A percentile compares a stretch with the other conserved stretches of the same genome.
Conservation (phyloP, 768 basidiomycete species). For the Tulasnella sp. region DNA sequence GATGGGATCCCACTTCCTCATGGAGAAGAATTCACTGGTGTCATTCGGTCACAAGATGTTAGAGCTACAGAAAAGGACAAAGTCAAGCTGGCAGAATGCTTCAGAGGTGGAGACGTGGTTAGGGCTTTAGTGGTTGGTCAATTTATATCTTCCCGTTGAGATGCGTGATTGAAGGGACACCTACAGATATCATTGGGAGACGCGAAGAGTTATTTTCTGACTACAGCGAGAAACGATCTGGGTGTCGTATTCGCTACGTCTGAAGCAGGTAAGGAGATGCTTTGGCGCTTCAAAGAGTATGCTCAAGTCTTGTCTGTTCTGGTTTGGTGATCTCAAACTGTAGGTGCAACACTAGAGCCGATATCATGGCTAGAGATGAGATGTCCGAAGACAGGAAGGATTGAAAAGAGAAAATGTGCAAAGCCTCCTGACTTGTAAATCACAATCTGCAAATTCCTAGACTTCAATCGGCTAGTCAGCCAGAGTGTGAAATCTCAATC, state of each 20-base stretch:
- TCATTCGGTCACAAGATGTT: conserved; percentile 80
- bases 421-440: conserved; percentile 57
- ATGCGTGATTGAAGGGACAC: neutral
- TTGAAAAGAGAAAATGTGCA: conserved; percentile 76
- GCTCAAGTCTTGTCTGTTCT: neutral
- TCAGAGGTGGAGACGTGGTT: conserved; percentile 83
- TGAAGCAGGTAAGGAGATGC: conserved; percentile 50
- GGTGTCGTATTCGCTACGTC: conserved; percentile 86
- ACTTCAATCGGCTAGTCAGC: too few species aligned
- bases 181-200: conserved; percentile 80
- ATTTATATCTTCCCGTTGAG: neutral
- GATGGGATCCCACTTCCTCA: conserved; percentile 70
- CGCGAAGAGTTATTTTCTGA: conserved; percentile 81
- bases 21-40: conserved; percentile 66
- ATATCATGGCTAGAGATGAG: conserved; percentile 89
- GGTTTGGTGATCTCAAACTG: neutral
- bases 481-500: too few species aligned
- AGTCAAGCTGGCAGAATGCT: conserved; percentile 81
- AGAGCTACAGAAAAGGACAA: conserved; percentile 82
- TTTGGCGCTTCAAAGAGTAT: neutral
- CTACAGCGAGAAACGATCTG: conserved; percentile 79
- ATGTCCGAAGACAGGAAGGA: conserved; percentile 63
- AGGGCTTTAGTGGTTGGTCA: conserved; percentile 65
- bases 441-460: too few species aligned
- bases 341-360: conserved; percentile 72